These are phyloP conservation scores for Dactylonectria macrodidyma DNA, from an alignment of 2,329 filamentous ascomycete genomes.

Conservation along the genomic window DNA sequence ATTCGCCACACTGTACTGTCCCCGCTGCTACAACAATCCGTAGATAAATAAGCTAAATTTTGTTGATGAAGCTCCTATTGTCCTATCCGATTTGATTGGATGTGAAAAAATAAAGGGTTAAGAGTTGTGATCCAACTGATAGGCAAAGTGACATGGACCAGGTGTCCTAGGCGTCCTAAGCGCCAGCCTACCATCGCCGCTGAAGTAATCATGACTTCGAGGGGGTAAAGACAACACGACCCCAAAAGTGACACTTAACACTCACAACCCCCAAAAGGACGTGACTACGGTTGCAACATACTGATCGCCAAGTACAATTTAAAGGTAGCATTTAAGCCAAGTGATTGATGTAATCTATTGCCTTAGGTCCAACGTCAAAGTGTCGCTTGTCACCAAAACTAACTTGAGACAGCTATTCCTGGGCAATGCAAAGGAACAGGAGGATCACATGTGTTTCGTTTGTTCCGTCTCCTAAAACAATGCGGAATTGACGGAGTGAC, in stretches of 20 bases:
- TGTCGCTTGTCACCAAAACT: background rate
- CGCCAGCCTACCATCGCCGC: background rate
- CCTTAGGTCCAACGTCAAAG: background rate
- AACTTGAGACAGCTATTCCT: background rate
- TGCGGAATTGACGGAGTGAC: background rate
- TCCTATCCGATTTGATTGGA: too few species aligned
- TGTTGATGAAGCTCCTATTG: too few species aligned
- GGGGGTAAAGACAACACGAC: background rate
- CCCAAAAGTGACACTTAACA: background rate
- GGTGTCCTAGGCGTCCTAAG: background rate
- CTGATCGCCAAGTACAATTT: background rate
- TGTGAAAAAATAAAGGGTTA: too few species aligned
- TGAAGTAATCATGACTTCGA: background rate
- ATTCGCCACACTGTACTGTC: too few species aligned
- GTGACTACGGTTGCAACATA: background rate
- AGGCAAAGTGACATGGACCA: background rate
- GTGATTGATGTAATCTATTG: background rate
- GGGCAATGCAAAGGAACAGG: background rate
- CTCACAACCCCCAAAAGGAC: background rate
- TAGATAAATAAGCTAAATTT: too few species aligned
- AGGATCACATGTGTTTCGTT: background rate
- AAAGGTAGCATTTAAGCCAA: background rate
- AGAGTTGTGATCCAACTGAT: background rate
- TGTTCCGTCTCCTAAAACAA: background rate
- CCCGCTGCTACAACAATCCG: too few species aligned